A percentile compares a stretch with the other conserved stretches of the same genome.
Conservation (phyloP, 202 grass and related monocot species). For the Setaria viridis region DNA sequence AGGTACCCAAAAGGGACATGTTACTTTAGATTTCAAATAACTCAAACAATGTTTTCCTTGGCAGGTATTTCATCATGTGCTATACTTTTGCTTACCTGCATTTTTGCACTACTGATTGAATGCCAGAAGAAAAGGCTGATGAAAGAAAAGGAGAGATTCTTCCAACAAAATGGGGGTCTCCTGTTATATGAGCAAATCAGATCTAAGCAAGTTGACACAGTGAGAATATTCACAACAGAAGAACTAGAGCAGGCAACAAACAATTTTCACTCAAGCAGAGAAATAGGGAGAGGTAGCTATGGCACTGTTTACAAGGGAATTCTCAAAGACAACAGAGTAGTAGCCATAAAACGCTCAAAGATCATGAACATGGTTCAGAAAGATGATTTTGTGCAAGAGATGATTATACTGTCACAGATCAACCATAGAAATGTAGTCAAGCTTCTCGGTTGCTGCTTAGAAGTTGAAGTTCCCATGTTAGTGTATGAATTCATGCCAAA, state of each 20-base stretch:
- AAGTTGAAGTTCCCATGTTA: slow-evolving; percentile 58
- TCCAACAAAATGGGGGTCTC: slow-evolving; percentile 39
- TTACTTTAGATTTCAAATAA: slow-evolving; percentile 12
- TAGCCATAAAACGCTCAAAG: slow-evolving; percentile 53
- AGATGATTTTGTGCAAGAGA: slow-evolving; percentile 52
- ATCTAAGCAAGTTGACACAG: slow-evolving; percentile 28
- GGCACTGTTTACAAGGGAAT: slow-evolving; percentile 54
- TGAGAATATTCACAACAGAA: slow-evolving; percentile 46
- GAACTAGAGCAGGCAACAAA: slow-evolving; percentile 41
- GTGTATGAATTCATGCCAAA: slow-evolving; percentile 60
- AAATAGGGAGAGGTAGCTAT: slow-evolving; percentile 43
- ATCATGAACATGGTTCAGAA: slow-evolving; percentile 51
- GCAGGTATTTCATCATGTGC: slow-evolving; percentile 28
- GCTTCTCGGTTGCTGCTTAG: slow-evolving; percentile 61
- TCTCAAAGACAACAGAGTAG: slow-evolving; percentile 42
- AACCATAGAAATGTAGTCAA: slow-evolving; percentile 58
- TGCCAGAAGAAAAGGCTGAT: slow-evolving; percentile 35
- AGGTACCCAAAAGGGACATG: neutral
- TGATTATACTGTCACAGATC: slow-evolving; percentile 60
- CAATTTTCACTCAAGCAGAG: slow-evolving; percentile 36
- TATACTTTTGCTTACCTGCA: neutral
- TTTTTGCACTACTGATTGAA: slow-evolving; percentile 18
- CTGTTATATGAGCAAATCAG: slow-evolving; percentile 40
- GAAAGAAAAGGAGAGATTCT: slow-evolving; percentile 31
- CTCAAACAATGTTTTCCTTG: neutral